These are phyloP conservation scores for Boletus austroedulis DNA, from an alignment of 1,284 basidiomycete genomes.

Conservation along the genomic window DNA sequence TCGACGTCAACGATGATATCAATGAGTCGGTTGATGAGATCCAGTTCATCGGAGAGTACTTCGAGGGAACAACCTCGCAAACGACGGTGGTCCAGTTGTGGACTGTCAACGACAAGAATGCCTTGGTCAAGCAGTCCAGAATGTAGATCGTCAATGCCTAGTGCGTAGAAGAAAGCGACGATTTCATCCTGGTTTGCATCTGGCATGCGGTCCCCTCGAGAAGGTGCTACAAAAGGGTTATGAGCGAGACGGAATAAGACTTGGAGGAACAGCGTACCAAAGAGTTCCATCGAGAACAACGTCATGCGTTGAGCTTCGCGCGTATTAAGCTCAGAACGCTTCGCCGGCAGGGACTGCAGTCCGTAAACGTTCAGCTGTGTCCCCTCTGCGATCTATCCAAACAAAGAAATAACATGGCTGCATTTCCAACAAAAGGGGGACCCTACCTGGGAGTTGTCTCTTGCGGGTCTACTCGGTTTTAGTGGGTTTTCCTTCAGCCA, in stretches of 20 bases:
- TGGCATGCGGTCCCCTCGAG: conserved; percentile 62
- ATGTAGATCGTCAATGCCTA: conserved; percentile 44
- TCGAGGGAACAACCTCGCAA: conserved; percentile 51
- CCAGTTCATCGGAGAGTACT: conserved; percentile 70
- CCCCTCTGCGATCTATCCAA: conserved; percentile 66
- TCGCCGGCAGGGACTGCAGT: conserved; percentile 55
- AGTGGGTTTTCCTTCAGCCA: conserved; percentile 45
- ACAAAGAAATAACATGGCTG: neutral
- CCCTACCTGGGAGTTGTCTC: conserved; percentile 54
- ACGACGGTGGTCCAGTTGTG: conserved; percentile 39
- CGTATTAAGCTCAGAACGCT: conserved; percentile 38
- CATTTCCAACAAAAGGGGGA: neutral
- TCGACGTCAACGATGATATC: conserved; percentile 79
- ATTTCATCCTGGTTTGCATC: conserved; percentile 73
- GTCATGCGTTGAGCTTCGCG: conserved; percentile 79
- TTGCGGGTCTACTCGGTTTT: conserved; percentile 10
- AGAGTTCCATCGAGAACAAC: conserved; percentile 79
- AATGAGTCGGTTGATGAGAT: conserved; percentile 76
- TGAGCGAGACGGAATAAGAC: neutral
- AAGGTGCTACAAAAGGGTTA: conserved; percentile 48
- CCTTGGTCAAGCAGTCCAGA: conserved; percentile 50
- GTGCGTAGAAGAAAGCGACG: conserved; percentile 67
- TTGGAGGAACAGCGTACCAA: conserved; percentile 51
- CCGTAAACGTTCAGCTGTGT: conserved; percentile 75
- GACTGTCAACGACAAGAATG: conserved; percentile 54